phyloP scores from a whole-genome alignment of 2,329 filamentous ascomycete genomes.

The Endoconidiophora polonica region DNA sequence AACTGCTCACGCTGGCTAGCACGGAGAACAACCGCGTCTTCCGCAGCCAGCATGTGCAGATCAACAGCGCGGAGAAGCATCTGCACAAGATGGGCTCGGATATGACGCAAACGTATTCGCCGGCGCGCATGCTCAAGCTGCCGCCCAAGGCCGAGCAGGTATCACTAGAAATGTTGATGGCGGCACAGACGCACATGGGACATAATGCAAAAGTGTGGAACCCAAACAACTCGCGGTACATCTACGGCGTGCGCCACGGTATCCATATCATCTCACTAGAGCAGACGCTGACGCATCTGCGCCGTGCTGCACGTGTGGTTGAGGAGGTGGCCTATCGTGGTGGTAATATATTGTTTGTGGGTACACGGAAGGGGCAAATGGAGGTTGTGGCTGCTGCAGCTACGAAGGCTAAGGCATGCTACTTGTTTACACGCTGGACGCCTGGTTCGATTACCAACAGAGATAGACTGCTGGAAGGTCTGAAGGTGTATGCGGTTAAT shows the following conservation, averaged over 20 bases:
- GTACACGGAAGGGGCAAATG: constrained; percentile 69
- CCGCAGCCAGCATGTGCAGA: background rate
- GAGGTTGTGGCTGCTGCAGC: constrained; percentile 68
- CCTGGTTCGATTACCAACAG: constrained; percentile 86
- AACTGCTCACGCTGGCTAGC: constrained; percentile 8
- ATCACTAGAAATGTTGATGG: constrained; percentile 79
- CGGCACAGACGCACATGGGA: constrained; percentile 74
- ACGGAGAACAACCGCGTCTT: constrained; percentile 9
- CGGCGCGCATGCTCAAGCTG: constrained; percentile 47
- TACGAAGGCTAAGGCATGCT: constrained; percentile 59
- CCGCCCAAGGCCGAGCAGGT: constrained; percentile 67
- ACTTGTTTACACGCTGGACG: constrained; percentile 86
- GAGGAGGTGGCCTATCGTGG: constrained; percentile 69
- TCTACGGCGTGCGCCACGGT: constrained; percentile 74
- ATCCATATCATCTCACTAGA: constrained; percentile 91
- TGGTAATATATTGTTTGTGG: constrained; percentile 79
- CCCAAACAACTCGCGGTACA: constrained; percentile 82
- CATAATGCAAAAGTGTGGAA: constrained; percentile 90
- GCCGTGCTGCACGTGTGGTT: constrained; percentile 85
- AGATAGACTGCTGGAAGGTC: constrained; percentile 64
- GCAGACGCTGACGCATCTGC: constrained; percentile 69
- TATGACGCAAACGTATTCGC: constrained; percentile 42
- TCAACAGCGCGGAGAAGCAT: background rate
- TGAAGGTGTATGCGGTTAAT: constrained; percentile 59
- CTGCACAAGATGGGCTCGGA: constrained; percentile 23